phyloP scores from a whole-genome alignment of 2,329 filamentous ascomycete species.

The Aspergillus candidus region DNA sequence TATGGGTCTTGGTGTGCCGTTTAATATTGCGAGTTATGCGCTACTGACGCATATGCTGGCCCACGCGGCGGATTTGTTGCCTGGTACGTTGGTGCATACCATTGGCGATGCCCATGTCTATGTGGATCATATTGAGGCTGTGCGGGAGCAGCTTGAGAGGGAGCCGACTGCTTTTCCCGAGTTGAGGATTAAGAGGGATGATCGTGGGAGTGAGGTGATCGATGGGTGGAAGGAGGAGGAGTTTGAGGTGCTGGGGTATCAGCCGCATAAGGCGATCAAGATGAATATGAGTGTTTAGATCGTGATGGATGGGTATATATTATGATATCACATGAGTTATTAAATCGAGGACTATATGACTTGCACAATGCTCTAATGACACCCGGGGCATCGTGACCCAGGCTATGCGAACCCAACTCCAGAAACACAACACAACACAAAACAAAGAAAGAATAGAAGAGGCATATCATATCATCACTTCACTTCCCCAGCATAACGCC shows the following conservation, averaged over 20 bases:
- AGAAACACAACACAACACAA: conserved; percentile 4
- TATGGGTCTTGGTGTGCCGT: conserved; percentile 94
- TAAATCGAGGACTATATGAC: conserved; percentile 4
- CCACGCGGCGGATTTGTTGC: conserved; percentile 73
- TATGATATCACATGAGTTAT: conserved; percentile 19
- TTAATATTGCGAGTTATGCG: conserved; percentile 95
- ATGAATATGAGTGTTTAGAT: conserved; percentile 96
- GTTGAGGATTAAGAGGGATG: conserved; percentile 63
- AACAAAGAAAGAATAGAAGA: not conserved
- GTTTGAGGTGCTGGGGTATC: conserved; percentile 79
- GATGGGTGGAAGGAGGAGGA: conserved; percentile 89
- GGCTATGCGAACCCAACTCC: not conserved
- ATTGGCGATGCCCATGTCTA: conserved; percentile 99
- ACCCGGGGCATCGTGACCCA: too few species aligned
- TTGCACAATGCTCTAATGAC: not conserved
- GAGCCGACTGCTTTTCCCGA: conserved; percentile 77
- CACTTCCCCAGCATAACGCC: conserved; percentile 64
- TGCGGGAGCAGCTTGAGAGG: conserved; percentile 71
- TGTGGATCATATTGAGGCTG: conserved; percentile 80
- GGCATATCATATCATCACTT: conserved; percentile 53
- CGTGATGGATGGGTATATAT: not conserved
- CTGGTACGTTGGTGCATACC: conserved; percentile 83
- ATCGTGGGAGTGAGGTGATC: conserved; percentile 73
- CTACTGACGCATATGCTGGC: conserved; percentile 93
- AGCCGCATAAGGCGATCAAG: conserved; percentile 82